Evolutionary conservation across 306 rosid genomes (phyloP), one percentile per base, ranked within the genome.

Genomic region (Gastrolobium bilobum): DNA sequence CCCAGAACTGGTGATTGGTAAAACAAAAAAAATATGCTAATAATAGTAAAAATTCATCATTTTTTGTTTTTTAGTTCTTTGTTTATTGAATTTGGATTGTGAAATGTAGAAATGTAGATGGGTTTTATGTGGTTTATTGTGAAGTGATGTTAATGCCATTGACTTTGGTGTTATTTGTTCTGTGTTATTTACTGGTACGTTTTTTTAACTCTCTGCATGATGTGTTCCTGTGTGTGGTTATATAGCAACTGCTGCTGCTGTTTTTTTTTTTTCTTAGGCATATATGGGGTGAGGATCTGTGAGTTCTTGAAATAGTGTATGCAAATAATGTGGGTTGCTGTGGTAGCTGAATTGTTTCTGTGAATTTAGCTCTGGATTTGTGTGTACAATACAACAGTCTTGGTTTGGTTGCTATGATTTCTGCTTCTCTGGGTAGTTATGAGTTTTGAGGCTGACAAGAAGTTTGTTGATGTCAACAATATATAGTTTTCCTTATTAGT

Each of bases 1-100:
- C 99, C 99, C 35, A 95, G 64, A 87, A 95, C 99, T 88, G 98
- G 99, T 50, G 99, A 95, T 75, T 95, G 98, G 98, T 95, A 82
- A 63, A 43, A 3, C 43, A 10, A 39, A 1, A 30, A 31, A 0
- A 48, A 9, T 0, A 10, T 15, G 0, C 37, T 63, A 14, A 6
- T 37, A 8, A 8, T 30, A 10, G 5, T 62, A 6, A 39, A 39
- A 39, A 6, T 39, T 39, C 43, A 3, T 39, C 43, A 39, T 8
- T 13, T 43, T 5, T 47, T 44, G 13, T 75, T 63, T 72, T 63
- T 3, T 10, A 33, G 5, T 14, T n/a, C 26, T 6, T 4, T 42
- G 11, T 20, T 54, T 46, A 20, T 74, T 26, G 65, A 67, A 57
- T 59, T 76, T 69, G 77, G 79, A 50, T 65, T 64, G 77, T 67